Percentiles rank a stretch among this genome's conserved stretches.
phyloP scores from a whole-genome alignment of 2,329 filamentous ascomycete genomes.

The Botryosphaeria dothidea region DNA sequence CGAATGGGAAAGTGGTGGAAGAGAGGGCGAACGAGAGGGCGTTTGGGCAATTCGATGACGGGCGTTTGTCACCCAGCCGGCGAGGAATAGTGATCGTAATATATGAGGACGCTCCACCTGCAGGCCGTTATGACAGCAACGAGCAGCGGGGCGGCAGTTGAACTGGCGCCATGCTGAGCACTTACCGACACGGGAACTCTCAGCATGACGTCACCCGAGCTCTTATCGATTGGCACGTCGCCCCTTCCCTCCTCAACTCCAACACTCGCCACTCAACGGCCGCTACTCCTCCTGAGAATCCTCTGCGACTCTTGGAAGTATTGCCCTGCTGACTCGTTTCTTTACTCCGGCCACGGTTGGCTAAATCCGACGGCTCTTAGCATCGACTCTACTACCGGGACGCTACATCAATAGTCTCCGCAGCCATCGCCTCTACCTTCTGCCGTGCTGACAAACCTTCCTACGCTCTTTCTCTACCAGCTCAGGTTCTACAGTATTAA shows the following conservation, averaged over 20 bases:
- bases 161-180: background rate
- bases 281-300: background rate
- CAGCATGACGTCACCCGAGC: background rate
- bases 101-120: background rate
- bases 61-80: background rate
- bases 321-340: no score
- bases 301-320: background rate
- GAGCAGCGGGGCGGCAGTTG: background rate
- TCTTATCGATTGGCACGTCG: slow-evolving; percentile 1
- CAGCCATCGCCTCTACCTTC: background rate
- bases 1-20: background rate
- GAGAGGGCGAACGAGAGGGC: background rate
- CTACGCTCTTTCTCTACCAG: no score
- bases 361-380: background rate
- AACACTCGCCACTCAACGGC: background rate
- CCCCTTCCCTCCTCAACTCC: background rate
- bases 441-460: background rate
- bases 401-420: background rate
- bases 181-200: background rate
- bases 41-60: background rate
- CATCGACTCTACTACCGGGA: background rate
- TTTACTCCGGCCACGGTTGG: background rate
- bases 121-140: background rate
- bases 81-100: background rate
- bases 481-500: no score